Evolutionary conservation across 345 rosid species (phyloP), one percentile per base, ranked within the genome.

Genomic region (Linum tenue): DNA sequence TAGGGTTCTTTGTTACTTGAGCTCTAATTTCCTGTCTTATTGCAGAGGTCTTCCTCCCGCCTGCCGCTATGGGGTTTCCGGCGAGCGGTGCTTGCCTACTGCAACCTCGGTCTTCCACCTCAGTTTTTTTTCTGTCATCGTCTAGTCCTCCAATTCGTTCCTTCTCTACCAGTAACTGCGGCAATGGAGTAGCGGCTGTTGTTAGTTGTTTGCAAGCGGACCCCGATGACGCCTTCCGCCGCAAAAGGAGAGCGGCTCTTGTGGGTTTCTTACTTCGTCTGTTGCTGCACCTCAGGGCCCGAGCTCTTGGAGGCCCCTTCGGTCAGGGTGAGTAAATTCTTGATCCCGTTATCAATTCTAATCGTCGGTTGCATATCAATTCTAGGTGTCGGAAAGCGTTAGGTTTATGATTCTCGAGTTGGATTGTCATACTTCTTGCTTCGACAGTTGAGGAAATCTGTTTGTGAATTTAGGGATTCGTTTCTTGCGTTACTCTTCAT

Each of bases 181-280:
- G 10, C 35, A 22, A 22, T 22, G 31, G 70, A 67, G 41, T 69
- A 61, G 48, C 72, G 17, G 65, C 31, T 22, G 31, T 53, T 39
- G 64, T 31, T 41, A 83, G 84, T 53, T 77, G 83, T 56, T 64
- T 71, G 35, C 79, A 59, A 10, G 81, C 60, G 53, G 81, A 69
- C 16, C 9, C 56, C 5, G 66, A 36, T 42, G 83, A 70, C 56
- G 22, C 37, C 60, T 60, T 71, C 68, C 78, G 72, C 59, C 61
- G 38, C 42, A 77, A 69, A 61, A 80, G 85, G 71, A 82, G 92
- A 58, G 78, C 82, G 55, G 69, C 82, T 76, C 72, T 88, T 37
- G 74, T 88, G 70, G 96, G 96, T 63, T 60, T 84, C 73, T 83
- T 96, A 7, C 82, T 80, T 71, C 84, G 86, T 72, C 96, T 92